These are phyloP conservation scores for Glebionis coronaria DNA, from an alignment of 129 eudicot genomes.

Conservation along the genomic window DNA sequence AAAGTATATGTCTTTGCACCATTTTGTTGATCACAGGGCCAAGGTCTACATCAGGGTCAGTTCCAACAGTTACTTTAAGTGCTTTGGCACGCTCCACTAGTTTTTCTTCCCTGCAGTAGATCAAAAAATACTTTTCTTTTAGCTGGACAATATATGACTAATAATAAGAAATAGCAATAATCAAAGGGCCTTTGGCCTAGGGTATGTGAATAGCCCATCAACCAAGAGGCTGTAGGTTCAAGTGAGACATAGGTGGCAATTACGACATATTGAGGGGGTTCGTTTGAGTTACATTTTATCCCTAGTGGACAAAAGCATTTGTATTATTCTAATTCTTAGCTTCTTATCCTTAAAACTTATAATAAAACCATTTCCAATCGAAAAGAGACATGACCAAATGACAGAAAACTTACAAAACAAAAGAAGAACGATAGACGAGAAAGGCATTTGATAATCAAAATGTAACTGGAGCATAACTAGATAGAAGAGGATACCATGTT, in stretches of 20 bases:
- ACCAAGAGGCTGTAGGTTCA: too few relatives aligned
- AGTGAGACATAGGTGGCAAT: too few relatives aligned
- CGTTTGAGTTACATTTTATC: too few relatives aligned
- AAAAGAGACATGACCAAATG: too few relatives aligned
- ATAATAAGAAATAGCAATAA: too few relatives aligned
- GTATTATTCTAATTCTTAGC: not conserved
- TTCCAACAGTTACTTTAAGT: constrained; percentile 80
- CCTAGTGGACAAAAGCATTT: not conserved
- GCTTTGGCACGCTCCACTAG: constrained; percentile 68
- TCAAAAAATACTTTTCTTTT: constrained; percentile 3
- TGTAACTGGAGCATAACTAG: not conserved
- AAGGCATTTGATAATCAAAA: not conserved
- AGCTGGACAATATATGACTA: not conserved
- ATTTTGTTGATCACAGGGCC: constrained; percentile 91
- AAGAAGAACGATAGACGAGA: not conserved
- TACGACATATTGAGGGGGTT: too few relatives aligned
- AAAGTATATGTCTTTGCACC: constrained; percentile 37
- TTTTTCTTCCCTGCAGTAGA: constrained; percentile 71
- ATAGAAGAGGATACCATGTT: constrained; percentile 47
- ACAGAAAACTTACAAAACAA: not conserved
- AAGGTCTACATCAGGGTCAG: constrained; percentile 82
- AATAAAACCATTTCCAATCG: not conserved
- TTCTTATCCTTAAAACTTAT: not conserved
- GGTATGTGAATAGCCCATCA: too few relatives aligned
- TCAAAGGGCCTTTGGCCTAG: too few relatives aligned